Evolutionary conservation across 108 stramenopile species (phyloP).

Genomic region (Schizochytrium sp.): DNA sequence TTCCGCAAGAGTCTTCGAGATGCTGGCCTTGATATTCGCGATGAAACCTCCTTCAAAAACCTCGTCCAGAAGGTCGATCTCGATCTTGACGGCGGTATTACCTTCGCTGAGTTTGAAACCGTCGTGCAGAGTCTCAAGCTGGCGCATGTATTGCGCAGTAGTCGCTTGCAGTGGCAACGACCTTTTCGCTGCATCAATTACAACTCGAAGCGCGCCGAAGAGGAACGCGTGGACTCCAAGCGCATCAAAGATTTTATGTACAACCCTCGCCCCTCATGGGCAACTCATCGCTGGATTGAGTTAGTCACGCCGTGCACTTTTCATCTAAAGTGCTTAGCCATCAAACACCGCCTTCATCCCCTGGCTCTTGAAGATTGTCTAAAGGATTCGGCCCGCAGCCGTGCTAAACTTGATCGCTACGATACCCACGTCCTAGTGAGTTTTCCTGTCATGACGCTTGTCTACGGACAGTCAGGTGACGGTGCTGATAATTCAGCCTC

Average conservation of each 20-base stretch:
- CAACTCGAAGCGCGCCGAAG: conserved; percentile 49
- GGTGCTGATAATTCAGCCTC: conserved; percentile 9
- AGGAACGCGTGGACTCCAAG: not conserved
- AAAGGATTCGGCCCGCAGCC: conserved; percentile 57
- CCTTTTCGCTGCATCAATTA: conserved; percentile 53
- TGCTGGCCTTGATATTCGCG: conserved; percentile 40
- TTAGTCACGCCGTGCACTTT: conserved; percentile 61
- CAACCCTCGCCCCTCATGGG: conserved; percentile 65
- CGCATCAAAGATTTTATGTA: conserved; percentile 62
- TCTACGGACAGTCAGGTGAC: not conserved
- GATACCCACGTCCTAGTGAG: conserved; percentile 68
- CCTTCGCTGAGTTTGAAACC: conserved; percentile 71
- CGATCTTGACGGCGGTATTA: conserved; percentile 68
- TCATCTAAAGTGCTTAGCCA: conserved; percentile 67
- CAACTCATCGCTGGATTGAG: conserved; percentile 70
- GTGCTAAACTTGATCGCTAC: conserved; percentile 69
- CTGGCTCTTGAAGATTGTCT: conserved; percentile 72
- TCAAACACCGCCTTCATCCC: conserved; percentile 70
- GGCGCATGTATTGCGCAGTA: conserved; percentile 50
- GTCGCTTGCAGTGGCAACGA: not conserved
- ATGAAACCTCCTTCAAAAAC: conserved; percentile 33
- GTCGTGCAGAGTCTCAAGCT: conserved; percentile 66
- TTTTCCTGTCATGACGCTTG: conserved; percentile 65
- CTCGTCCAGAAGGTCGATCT: conserved; percentile 67
- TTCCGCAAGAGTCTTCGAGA: conserved; percentile 57